These are phyloP conservation scores for Backusella parvicylindrica DNA, from an alignment of 192 early-diverging fungal species.

Conservation along the genomic window DNA sequence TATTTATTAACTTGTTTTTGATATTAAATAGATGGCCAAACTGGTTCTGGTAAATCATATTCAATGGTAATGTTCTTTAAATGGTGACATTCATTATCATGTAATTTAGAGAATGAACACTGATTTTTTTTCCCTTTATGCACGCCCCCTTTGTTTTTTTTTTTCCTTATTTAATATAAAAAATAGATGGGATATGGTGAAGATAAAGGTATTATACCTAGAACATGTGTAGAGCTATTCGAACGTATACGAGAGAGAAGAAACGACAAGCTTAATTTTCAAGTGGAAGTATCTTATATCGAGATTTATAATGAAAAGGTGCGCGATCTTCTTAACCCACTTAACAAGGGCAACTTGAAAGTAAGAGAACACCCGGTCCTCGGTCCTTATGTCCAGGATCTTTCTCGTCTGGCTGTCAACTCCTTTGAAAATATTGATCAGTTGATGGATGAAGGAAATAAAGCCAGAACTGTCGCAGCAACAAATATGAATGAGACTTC, in stretches of 20 bases:
- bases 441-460: slow-evolving; percentile 78
- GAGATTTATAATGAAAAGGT: slow-evolving; percentile 91
- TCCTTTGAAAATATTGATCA: slow-evolving; percentile 65
- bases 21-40: slow-evolving; percentile 71
- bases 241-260: slow-evolving; percentile 47
- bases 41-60: slow-evolving; percentile 72
- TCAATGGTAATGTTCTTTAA: slow-evolving; percentile 49
- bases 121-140: background rate
- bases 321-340: slow-evolving; percentile 75
- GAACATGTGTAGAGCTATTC: slow-evolving; percentile 78
- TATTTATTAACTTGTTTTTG: background rate
- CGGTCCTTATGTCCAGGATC: slow-evolving; percentile 90
- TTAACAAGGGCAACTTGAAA: slow-evolving; percentile 62
- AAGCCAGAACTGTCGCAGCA: slow-evolving; percentile 82
- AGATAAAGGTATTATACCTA: slow-evolving; percentile 85
- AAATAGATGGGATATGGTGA: slow-evolving; percentile 67
- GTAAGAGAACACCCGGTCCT: slow-evolving; percentile 78
- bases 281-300: slow-evolving; percentile 84
- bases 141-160: background rate
- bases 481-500: slow-evolving; percentile 96
- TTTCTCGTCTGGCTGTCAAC: slow-evolving; percentile 79
- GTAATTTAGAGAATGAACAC: background rate
- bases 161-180: slow-evolving; percentile 14
- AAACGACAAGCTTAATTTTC: slow-evolving; percentile 44
- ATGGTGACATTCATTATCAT: slow-evolving; percentile 19